Evolutionary conservation across 1,284 basidiomycete genomes (phyloP), one percentile per base, ranked within the genome.

Genomic region (Inonotus obliquus): DNA sequence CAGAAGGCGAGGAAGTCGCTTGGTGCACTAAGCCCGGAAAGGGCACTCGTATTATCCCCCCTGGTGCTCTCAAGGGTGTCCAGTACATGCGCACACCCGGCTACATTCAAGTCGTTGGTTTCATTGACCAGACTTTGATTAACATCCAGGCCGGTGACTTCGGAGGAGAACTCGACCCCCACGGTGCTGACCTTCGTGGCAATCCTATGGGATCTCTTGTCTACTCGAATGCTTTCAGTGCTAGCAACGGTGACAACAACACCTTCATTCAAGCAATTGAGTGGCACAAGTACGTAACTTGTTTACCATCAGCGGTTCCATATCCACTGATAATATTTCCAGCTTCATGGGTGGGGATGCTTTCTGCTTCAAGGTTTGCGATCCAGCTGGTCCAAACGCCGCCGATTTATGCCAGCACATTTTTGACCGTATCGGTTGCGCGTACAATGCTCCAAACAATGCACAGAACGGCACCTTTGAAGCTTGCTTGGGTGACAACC

Each of bases 21-120:
- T 92, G 83, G 82, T 92, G 89, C 76, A 87, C 87, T 39, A 85
- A 83, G 70, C 78, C 80, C 55, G 83, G 85, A 17, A 80, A 79
- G 61, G 88, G 89, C 7, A 77, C 85, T 0, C 86, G 89, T 54
- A 70, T 81, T 32, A 87, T 91, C 25, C 86, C 86, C 49, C 73
- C 78, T 17, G 84, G 84, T 23, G 76, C 86, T 6, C 75, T 91
- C 63, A 75, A 78, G 35, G 87, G 86, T 65, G 79, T 87, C 1
- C 87, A 90, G 70, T 81, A 86, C 70, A 79, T 88, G 32, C 75
- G 80, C 66, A 87, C 86, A 0, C 79, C 79, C 11, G 79, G 85
- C 66, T 91, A 90, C 69, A 75, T 89, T 41, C 84, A 88, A 68
- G 75, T 87, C 60, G 75, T 79, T 44, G 88, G 85, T 14, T 81